Conservation (phyloP, 129 eudicot species). For the Deinandra increscens region DNA sequence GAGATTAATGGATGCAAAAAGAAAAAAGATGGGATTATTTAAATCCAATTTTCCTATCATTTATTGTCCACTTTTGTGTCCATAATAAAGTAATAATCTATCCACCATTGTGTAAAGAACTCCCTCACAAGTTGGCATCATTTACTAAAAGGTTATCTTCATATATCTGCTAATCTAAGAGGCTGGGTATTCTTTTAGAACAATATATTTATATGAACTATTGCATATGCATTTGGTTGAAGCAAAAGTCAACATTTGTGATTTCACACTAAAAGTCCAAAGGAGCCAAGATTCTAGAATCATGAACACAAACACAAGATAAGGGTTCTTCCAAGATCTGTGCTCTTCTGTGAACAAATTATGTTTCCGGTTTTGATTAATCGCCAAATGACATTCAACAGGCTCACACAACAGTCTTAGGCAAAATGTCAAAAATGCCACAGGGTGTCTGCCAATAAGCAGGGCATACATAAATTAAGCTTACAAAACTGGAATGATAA, state of each 20-base stretch:
- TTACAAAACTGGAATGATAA: constrained; percentile 27
- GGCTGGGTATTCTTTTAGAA: background rate
- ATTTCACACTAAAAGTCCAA: too few relatives aligned
- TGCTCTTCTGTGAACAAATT: constrained; percentile 7
- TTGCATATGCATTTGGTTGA: background rate
- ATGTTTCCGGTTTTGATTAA: background rate
- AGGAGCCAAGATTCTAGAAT: too few relatives aligned
- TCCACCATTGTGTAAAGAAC: background rate
- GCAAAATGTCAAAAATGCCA: constrained; percentile 38
- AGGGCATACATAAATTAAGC: constrained; percentile 22
- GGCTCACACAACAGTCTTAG: constrained; percentile 17
- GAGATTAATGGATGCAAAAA: too few relatives aligned
- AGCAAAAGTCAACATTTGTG: too few relatives aligned
- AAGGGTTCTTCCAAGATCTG: background rate
- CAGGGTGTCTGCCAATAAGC: constrained; percentile 23
- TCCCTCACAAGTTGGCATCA: background rate
- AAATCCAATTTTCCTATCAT: too few relatives aligned
- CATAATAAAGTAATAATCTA: too few relatives aligned
- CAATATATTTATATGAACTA: background rate
- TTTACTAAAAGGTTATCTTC: too few relatives aligned
- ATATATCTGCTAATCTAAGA: too few relatives aligned
- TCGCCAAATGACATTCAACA: constrained; percentile 9
- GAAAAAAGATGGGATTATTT: too few relatives aligned
- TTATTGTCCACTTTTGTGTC: too few relatives aligned
- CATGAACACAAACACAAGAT: constrained; percentile 12